Evolutionary conservation across 495 filamentous ascomycete genomes (phyloP).

Genomic region (Xylaria curta): DNA sequence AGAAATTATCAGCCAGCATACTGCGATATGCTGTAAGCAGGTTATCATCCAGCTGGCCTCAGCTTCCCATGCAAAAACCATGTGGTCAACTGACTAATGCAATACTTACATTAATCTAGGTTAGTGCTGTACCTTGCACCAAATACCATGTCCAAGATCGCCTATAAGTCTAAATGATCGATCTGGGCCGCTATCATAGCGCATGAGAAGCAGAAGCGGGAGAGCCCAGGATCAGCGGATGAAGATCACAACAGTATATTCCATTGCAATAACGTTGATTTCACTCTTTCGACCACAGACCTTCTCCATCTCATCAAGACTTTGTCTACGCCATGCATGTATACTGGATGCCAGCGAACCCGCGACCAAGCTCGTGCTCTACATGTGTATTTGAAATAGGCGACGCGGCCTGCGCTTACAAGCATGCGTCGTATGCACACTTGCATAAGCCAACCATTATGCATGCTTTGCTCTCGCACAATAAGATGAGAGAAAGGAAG

Average conservation of each 20-base stretch:
- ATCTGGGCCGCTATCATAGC: background rate
- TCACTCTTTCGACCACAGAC: background rate
- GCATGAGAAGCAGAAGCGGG: background rate
- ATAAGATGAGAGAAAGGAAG: background rate
- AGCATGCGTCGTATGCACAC: background rate
- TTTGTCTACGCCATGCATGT: background rate
- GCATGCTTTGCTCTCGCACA: background rate
- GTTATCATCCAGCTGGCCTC: background rate
- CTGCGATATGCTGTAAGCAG: background rate
- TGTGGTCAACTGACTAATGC: constrained; percentile 10
- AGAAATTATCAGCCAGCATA: background rate
- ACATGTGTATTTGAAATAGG: constrained; percentile 1
- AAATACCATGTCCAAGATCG: background rate
- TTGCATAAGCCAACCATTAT: constrained; percentile 1
- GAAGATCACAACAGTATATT: background rate
- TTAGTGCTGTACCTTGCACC: constrained; percentile 4
- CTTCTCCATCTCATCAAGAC: background rate
- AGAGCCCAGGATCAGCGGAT: background rate
- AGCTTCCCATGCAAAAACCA: background rate
- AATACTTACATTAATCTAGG: background rate
- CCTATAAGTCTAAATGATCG: background rate
- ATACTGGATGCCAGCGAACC: background rate
- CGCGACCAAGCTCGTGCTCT: background rate
- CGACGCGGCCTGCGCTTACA: background rate
- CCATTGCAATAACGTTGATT: background rate